These are phyloP conservation scores for Periconia sp. DNA, from an alignment of 2,329 filamentous ascomycete genomes.

Conservation along the genomic window DNA sequence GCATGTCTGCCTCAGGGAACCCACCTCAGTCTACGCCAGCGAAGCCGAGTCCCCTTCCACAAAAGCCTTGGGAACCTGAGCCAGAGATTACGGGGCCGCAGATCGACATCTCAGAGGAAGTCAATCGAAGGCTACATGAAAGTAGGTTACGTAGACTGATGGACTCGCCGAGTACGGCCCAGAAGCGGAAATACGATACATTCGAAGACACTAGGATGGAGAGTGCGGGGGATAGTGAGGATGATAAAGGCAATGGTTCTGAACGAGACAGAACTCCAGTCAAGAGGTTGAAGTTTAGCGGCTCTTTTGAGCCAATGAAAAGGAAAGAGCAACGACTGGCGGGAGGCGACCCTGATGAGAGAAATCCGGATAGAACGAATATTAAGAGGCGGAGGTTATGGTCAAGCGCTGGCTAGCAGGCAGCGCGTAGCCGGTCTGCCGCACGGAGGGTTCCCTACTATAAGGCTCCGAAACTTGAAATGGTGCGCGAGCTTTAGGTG, in stretches of 20 bases:
- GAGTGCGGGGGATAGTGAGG: conserved; percentile 22
- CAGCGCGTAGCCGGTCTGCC: neutral
- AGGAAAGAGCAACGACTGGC: conserved; percentile 18
- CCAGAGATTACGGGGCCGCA: too few species aligned
- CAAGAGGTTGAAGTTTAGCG: conserved; percentile 34
- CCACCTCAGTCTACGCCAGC: conserved; percentile 21
- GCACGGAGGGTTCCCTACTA: neutral
- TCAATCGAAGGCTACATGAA: conserved; percentile 36
- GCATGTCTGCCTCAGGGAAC: too few species aligned
- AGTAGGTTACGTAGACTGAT: conserved; percentile 37
- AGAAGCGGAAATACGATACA: conserved; percentile 40
- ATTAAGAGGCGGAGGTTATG: conserved; percentile 5
- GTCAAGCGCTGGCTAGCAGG: neutral
- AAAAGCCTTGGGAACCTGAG: too few species aligned
- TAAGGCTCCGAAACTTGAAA: neutral
- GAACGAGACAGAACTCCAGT: conserved; percentile 26
- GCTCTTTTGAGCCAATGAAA: conserved; percentile 32
- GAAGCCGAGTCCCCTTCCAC: too few species aligned
- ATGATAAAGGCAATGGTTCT: conserved; percentile 15
- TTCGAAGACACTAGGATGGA: conserved; percentile 28
- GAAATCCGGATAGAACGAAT: neutral
- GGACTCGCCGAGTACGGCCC: conserved; percentile 39
- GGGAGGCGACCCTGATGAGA: neutral
- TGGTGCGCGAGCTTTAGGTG: neutral
- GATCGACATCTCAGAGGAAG: conserved; percentile 41